Conservation (phyloP, 139 green algal species). For the Asterochloris erici region DNA sequence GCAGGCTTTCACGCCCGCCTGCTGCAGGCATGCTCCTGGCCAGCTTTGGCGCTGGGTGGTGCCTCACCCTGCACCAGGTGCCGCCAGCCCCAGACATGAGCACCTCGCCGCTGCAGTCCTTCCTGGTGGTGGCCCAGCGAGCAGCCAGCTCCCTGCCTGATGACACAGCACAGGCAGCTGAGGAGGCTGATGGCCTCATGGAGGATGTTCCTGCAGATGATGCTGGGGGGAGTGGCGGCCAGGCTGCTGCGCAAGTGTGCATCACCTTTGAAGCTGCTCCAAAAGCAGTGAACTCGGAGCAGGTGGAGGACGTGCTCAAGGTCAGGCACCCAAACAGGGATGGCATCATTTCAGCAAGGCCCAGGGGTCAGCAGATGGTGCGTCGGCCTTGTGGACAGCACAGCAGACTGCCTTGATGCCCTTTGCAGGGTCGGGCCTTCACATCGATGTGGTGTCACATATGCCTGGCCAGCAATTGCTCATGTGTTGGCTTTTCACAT, state of each 20-base stretch:
- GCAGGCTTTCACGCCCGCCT: not conserved
- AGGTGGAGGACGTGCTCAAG: slow-evolving; percentile 23
- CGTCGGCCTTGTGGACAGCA: too few relatives aligned
- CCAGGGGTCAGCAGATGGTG: too few relatives aligned
- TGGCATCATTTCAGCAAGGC: too few relatives aligned
- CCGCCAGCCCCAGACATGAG: slow-evolving; percentile 33
- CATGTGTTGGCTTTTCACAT: not conserved
- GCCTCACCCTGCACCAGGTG: slow-evolving; percentile 7
- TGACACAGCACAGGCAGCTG: not conserved
- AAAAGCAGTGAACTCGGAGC: slow-evolving; percentile 18
- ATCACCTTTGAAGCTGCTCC: slow-evolving; percentile 1
- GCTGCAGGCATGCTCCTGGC: slow-evolving; percentile 23
- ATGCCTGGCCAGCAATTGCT: not conserved
- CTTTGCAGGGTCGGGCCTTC: too few relatives aligned
- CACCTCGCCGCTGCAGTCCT: slow-evolving; percentile 21
- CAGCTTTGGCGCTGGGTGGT: slow-evolving; percentile 17
- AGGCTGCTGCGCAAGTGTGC: not conserved
- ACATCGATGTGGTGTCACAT: too few relatives aligned
- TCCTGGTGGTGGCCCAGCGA: slow-evolving; percentile 13
- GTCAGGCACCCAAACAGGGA: not conserved
- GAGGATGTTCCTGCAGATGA: not conserved
- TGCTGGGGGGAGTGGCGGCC: not conserved
- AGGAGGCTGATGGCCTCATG: slow-evolving; percentile 2
- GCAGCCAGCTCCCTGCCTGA: not conserved
- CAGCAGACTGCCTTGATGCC: too few relatives aligned